A percentile compares a stretch with the other conserved stretches of the same genome.
phyloP scores from a whole-genome alignment of 202 grass and related monocot species.

The Setaria viridis region DNA sequence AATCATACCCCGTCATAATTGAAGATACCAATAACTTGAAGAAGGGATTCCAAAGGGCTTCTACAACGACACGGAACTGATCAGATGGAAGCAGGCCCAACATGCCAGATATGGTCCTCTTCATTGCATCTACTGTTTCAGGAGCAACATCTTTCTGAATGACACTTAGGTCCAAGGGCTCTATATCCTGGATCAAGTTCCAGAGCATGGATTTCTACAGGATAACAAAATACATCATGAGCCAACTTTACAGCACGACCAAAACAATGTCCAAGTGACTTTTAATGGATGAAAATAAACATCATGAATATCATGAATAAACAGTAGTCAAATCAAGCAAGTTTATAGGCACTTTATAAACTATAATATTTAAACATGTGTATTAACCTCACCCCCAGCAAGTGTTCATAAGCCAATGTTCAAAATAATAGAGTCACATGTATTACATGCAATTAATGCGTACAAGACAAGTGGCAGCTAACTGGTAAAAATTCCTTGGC shows the following conservation, averaged over 20 bases:
- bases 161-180: slow-evolving; percentile 83
- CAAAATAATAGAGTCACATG: slow-evolving; percentile 3
- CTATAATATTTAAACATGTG: slow-evolving; percentile 1
- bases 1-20: slow-evolving; percentile 91
- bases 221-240: slow-evolving; percentile 39
- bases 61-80: slow-evolving; percentile 87
- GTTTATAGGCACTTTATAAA: slow-evolving; percentile 9
- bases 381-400: slow-evolving; percentile 18
- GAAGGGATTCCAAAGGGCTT: slow-evolving; percentile 88
- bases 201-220: slow-evolving; percentile 84
- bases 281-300: slow-evolving; percentile 22
- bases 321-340: slow-evolving; percentile 12
- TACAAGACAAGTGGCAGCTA: neutral
- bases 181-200: slow-evolving; percentile 96
- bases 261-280: slow-evolving; percentile 15
- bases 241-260: slow-evolving; percentile 10
- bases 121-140: slow-evolving; percentile 94
- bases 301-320: neutral
- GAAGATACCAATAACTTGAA: slow-evolving; percentile 97
- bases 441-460: neutral
- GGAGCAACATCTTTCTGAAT: slow-evolving; percentile 91
- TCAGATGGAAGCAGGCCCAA: slow-evolving; percentile 93
- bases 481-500: neutral
- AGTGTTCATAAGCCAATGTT: neutral
- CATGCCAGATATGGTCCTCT: slow-evolving; percentile 97